Evolutionary conservation across 306 rosid genomes (phyloP).

Genomic region (Lotus japonicus): DNA sequence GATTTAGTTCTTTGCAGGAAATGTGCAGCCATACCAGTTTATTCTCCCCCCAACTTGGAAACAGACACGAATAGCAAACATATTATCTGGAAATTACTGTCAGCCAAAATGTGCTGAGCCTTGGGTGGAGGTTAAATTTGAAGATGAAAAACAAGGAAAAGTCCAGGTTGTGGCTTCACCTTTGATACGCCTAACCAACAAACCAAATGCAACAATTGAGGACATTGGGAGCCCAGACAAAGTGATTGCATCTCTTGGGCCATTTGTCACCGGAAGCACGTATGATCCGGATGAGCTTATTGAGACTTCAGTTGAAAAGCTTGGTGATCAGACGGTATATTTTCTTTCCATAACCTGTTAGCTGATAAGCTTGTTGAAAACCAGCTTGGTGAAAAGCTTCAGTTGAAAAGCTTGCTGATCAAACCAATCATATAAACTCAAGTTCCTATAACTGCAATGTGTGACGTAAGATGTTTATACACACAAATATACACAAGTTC

Average conservation of each 20-base stretch:
- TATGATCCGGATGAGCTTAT: slow-evolving; percentile 86
- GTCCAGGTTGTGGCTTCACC: slow-evolving; percentile 92
- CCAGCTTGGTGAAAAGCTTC: no score
- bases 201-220: slow-evolving; percentile 85
- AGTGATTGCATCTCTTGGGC: slow-evolving; percentile 92
- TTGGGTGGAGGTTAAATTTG: slow-evolving; percentile 96
- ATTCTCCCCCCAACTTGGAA: slow-evolving; percentile 91
- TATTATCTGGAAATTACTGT: slow-evolving; percentile 95
- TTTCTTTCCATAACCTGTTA: neutral
- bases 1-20: slow-evolving; percentile 83
- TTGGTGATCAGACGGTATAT: slow-evolving; percentile 73
- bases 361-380: no score
- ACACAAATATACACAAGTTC: neutral
- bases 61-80: slow-evolving; percentile 80
- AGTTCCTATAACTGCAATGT: no score
- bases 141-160: slow-evolving; percentile 89
- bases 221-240: slow-evolving; percentile 88
- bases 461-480: no score
- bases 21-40: slow-evolving; percentile 94
- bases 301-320: slow-evolving; percentile 70
- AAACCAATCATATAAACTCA: no score
- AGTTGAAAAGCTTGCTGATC: no score
- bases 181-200: slow-evolving; percentile 83
- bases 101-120: slow-evolving; percentile 99
- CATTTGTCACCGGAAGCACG: slow-evolving; percentile 85